These are phyloP conservation scores for Microdochium nivale DNA, from an alignment of 2,329 filamentous ascomycete genomes.

Conservation along the genomic window DNA sequence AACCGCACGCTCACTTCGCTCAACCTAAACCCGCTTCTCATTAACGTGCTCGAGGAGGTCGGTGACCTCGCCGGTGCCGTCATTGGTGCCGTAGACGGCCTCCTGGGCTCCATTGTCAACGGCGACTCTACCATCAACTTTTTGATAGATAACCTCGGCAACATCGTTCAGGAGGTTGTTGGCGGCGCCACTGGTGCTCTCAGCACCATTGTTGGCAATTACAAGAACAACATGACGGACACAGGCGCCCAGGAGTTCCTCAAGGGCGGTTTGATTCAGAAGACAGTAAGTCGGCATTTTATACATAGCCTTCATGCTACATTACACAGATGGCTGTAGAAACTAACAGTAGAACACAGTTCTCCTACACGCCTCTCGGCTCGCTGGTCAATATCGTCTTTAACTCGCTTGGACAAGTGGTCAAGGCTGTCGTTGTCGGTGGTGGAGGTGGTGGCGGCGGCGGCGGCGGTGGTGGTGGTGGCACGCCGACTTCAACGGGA, in stretches of 20 bases:
- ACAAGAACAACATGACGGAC: conserved; percentile 48
- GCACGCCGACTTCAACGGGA: background rate
- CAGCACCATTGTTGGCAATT: conserved; percentile 49
- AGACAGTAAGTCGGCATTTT: conserved; percentile 17
- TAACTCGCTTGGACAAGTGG: conserved; percentile 39
- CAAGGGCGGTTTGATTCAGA: conserved; percentile 28
- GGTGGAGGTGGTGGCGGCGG: conserved; percentile 6
- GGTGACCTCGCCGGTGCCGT: conserved; percentile 42
- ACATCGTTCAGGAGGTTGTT: conserved; percentile 51
- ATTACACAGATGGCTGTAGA: too few species aligned
- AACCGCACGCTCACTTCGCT: conserved; percentile 50
- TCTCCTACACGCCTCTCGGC: conserved; percentile 34
- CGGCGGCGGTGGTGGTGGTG: conserved; percentile 1
- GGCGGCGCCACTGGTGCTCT: conserved; percentile 33
- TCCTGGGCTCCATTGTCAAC: conserved; percentile 50
- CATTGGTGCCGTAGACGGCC: conserved; percentile 47
- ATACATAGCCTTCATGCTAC: background rate
- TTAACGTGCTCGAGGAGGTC: conserved; percentile 45
- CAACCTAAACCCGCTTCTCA: conserved; percentile 52
- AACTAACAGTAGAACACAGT: conserved; percentile 10
- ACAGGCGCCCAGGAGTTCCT: conserved; percentile 26
- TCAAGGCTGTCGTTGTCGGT: conserved; percentile 28
- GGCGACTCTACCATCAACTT: conserved; percentile 45
- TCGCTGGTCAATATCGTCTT: conserved; percentile 41
- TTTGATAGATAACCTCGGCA: conserved; percentile 52